Percentiles rank a stretch among this genome's conserved stretches.
Evolutionary conservation across 176 grass and related monocot genomes (phyloP).

Genomic region (Bolboschoenus planiculmis): DNA sequence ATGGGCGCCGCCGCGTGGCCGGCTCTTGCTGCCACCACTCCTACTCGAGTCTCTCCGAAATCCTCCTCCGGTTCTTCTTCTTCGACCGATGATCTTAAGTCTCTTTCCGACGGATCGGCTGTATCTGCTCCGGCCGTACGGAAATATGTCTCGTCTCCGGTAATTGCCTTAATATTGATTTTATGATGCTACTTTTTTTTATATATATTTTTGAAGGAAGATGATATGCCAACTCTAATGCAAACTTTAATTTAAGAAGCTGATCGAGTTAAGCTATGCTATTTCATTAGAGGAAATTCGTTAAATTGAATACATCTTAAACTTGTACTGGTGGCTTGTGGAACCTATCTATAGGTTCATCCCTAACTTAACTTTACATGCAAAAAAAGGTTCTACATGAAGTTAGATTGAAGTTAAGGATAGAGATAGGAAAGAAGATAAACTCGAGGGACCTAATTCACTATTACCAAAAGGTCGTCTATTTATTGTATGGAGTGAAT

Average conservation of each 20-base stretch:
- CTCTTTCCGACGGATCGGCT: conserved; percentile 37
- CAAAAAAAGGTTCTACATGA: not conserved
- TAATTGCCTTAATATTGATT: conserved; percentile 38
- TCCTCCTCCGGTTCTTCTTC: conserved; percentile 19
- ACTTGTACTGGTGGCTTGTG: not conserved
- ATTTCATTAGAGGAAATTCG: not conserved
- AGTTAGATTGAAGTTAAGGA: not conserved
- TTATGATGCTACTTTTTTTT: not conserved
- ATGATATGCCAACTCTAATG: not conserved
- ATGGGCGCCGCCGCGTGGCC: conserved; percentile 46
- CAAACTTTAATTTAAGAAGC: not conserved
- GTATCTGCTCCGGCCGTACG: not conserved
- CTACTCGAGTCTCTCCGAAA: conserved; percentile 25
- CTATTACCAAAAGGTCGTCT: not conserved
- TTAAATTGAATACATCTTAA: not conserved
- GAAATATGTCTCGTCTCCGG: conserved; percentile 19
- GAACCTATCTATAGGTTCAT: not conserved
- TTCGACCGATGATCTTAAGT: conserved; percentile 49
- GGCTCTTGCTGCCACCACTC: conserved; percentile 24
- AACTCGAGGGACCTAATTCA: not conserved
- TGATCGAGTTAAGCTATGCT: not conserved
- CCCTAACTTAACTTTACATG: not conserved
- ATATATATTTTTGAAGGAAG: not conserved
- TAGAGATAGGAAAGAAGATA: not conserved
- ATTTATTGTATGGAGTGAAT: not conserved